Conservation (phyloP, 1,139 yeast species). For the Blastobotrys petasosporus region DNA sequence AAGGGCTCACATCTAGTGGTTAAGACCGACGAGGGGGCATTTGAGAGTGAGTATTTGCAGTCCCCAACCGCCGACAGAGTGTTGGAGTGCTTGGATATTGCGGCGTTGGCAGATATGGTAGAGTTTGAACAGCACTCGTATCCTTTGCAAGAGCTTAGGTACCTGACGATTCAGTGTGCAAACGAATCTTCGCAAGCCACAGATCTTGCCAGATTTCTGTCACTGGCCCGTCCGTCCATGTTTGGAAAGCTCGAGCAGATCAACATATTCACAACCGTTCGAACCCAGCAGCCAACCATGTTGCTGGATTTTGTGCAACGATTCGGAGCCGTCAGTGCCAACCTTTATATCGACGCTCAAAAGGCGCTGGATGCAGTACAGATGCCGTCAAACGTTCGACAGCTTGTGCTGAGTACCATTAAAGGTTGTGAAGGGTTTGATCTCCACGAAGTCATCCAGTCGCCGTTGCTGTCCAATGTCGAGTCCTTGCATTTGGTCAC, state of each 20-base stretch:
- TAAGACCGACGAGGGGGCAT: slow-evolving; percentile 1
- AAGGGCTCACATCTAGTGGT: not conserved
- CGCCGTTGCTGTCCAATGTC: slow-evolving; percentile 6
- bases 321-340: slow-evolving; percentile 1
- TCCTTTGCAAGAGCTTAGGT: slow-evolving; percentile 8
- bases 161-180: slow-evolving; percentile 4
- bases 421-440: slow-evolving; percentile 9
- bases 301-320: slow-evolving; percentile 2
- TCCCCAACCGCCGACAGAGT: not conserved
- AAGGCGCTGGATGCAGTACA: slow-evolving; percentile 5
- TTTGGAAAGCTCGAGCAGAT: slow-evolving; percentile 4
- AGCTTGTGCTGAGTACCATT: slow-evolving; percentile 10
- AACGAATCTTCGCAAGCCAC: not conserved
- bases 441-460: slow-evolving; percentile 7
- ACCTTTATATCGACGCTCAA: slow-evolving; percentile 8
- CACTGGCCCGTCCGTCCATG: not conserved
- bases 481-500: slow-evolving; percentile 9
- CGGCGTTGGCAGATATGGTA: not conserved
- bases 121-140: not conserved
- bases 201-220: not conserved
- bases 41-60: slow-evolving; percentile 8
- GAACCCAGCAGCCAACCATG: slow-evolving; percentile 4
- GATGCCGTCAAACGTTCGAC: slow-evolving; percentile 3
- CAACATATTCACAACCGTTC: slow-evolving; percentile 5
- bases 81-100: not conserved